Base-by-base conservation (phyloP, 768 basidiomycete species). In the Pleurotus tuber-regium region DNA sequence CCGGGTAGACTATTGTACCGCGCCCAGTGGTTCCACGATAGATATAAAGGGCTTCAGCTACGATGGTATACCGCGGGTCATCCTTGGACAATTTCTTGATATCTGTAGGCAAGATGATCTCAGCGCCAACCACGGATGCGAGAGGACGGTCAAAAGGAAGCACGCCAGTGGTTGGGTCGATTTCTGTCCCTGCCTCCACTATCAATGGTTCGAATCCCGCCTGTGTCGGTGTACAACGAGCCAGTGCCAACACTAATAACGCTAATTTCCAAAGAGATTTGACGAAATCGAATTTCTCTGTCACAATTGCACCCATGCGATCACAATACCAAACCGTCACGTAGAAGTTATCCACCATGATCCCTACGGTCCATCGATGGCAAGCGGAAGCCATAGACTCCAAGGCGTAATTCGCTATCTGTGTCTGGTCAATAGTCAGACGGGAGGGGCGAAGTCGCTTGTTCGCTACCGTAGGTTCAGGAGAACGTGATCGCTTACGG, bases 261-360 rank as follows among this genome's bases (percentile, higher is more conserved):
- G 43, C 43, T 0, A 46, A 16, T 8, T 26, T 46, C 43, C 43
- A 46, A n/a, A 26, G 43, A 26, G 25, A 23, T 9, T 19, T 14
- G 16, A n/a, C 16, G 43, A 46, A 46, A 26, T 46, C 28, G n/a
- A 46, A 46, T 5, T 23, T 11, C 28, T 25, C 14, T n/a, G 43
- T 46, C 12, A n/a, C 21, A 18, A 46, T 29, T 2, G 43, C 43
- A 5, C 43, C 43, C 19, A 46, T 26, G 4, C 43, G 43, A 30
- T 46, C 43, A 16, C 25, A 46, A 26, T 46, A 46, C 43, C 43
- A 46, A 19, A 46, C 16, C 9, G 43, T 46, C 11, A 46, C 28
- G 12, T 29, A n/a, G 43, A 46, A 46, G 25, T 26, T 16, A 6
- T 46, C 43, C 16, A 46, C 43, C 14, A 46, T 28, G 8, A 46